Evolutionary conservation across 192 early-diverging fungal species (phyloP).

Genomic region (Phlyctochytrium planicorne): DNA sequence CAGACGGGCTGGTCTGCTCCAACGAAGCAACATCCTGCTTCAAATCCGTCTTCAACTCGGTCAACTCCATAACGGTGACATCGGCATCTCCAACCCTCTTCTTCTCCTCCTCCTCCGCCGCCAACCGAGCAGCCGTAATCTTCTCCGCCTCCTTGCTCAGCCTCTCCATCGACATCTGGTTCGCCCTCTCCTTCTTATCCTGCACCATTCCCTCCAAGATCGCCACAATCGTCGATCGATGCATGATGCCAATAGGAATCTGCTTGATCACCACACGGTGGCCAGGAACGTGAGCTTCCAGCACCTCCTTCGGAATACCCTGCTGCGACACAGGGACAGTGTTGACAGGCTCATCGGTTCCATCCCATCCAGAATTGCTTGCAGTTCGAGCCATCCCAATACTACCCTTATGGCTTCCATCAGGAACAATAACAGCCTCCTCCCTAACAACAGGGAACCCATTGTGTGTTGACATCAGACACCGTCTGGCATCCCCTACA

Average conservation of each 20-base stretch:
- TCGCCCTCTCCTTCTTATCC: background rate
- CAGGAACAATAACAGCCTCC: conserved; percentile 5
- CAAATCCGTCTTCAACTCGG: background rate
- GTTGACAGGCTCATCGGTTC: conserved; percentile 9
- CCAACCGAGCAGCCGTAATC: background rate
- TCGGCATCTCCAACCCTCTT: background rate
- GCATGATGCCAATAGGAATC: conserved; percentile 1
- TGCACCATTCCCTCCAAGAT: conserved; percentile 8
- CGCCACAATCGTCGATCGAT: background rate
- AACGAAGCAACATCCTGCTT: background rate
- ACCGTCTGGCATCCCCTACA: background rate
- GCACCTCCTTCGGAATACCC: background rate
- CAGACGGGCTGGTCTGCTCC: background rate
- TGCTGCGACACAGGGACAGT: conserved; percentile 7
- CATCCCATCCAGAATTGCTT: background rate
- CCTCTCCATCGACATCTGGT: background rate
- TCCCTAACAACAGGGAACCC: conserved; percentile 35
- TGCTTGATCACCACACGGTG: background rate
- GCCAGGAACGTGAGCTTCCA: no score
- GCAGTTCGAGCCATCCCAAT: background rate
- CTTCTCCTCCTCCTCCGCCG: background rate
- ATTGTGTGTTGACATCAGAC: background rate
- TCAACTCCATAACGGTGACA: background rate
- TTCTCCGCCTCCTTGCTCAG: background rate
- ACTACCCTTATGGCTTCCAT: conserved; percentile 15